Base-by-base conservation (phyloP, 139 green algal genomes). In the Axilococcus clingmanii region DNA sequence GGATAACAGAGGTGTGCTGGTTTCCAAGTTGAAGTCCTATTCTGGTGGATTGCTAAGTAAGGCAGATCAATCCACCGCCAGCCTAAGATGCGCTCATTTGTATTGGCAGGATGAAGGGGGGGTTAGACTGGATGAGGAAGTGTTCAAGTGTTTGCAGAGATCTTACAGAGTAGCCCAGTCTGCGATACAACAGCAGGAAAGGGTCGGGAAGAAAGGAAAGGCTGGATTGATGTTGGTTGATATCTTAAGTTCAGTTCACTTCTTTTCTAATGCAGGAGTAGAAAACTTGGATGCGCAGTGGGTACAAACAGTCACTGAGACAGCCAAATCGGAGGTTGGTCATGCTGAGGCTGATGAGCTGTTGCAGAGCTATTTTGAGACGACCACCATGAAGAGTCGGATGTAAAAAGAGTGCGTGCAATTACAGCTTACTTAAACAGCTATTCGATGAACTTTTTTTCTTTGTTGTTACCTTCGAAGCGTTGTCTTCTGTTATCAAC, bases 61-160 rank as follows among this genome's bases (percentile, higher is more conserved):
- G 16, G 43, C 69, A 3, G 91, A 97, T 71, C 89, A 97, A 70
- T 95, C 84, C 69, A 56, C 65, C 23, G 85, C 86, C 8, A 74
- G 92, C 30, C 80, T 71, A 30, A 47, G 74, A 5, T 88, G 80
- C 45, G 69, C 79, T 4, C 83, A 90, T 65, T 65, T 98, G 2
- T 87, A 84, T 55, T 96, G 86, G 85, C 80, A 87, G 59, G 60
- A 77, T 9, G 54, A 44, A 12, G 31, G 16, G 15, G 36, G 41
- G n/a, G n/a, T n/a, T n/a, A n/a, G n/a, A n/a, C n/a, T n/a, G n/a
- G n/a, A n/a, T n/a, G n/a, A 8, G 36, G 44, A 34, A 32, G 19
- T 36, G 17, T 57, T 56, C 27, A 48, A 40, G 52, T 59, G 9
- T 28, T 25, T 57, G 0, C 11, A 30, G 40, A 48, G 31, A 32